These are phyloP conservation scores for Zhuliangozyma parablackwelliae DNA, from an alignment of 1,139 yeast genomes.

Conservation along the genomic window DNA sequence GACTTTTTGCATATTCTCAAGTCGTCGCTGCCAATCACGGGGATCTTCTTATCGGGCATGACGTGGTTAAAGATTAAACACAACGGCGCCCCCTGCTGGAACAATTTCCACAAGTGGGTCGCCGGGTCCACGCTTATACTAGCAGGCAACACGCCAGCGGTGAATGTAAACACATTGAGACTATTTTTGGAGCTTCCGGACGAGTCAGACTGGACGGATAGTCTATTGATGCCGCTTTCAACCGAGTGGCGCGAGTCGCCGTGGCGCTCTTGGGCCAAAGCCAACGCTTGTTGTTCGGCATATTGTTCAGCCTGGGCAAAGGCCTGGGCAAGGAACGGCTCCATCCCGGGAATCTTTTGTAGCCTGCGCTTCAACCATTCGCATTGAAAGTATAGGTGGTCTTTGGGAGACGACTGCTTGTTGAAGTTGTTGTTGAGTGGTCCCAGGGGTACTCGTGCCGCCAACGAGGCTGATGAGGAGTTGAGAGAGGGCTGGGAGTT, in stretches of 20 bases:
- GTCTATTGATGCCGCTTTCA: conserved; percentile 2
- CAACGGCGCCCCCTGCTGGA: conserved; percentile 90
- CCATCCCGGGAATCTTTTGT: conserved; percentile 63
- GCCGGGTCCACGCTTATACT: conserved; percentile 82
- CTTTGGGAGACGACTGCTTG: conserved; percentile 58
- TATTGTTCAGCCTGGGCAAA: conserved; percentile 53
- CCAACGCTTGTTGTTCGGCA: conserved; percentile 69
- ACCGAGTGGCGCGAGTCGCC: conserved; percentile 1
- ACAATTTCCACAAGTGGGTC: conserved; percentile 81
- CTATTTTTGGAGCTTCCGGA: conserved; percentile 20
- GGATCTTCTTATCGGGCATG: conserved; percentile 36
- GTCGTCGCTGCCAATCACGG: conserved; percentile 69
- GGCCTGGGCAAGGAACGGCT: conserved; percentile 62
- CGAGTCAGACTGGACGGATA: conserved; percentile 22
- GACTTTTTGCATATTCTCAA: conserved; percentile 81
- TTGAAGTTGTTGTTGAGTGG: conserved; percentile 52
- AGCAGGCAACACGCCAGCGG: conserved; percentile 75
- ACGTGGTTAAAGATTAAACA: conserved; percentile 76
- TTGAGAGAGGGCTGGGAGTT: conserved; percentile 28
- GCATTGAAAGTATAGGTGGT: conserved; percentile 75
- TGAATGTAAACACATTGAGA: conserved; percentile 47
- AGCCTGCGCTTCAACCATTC: conserved; percentile 54
- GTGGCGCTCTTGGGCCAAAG: conserved; percentile 38
- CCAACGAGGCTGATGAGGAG: conserved; percentile 21
- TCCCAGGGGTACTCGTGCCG: conserved; percentile 37